Conservation (phyloP, 441 rosid genomes). For the Erodium chrysanthum region DNA sequence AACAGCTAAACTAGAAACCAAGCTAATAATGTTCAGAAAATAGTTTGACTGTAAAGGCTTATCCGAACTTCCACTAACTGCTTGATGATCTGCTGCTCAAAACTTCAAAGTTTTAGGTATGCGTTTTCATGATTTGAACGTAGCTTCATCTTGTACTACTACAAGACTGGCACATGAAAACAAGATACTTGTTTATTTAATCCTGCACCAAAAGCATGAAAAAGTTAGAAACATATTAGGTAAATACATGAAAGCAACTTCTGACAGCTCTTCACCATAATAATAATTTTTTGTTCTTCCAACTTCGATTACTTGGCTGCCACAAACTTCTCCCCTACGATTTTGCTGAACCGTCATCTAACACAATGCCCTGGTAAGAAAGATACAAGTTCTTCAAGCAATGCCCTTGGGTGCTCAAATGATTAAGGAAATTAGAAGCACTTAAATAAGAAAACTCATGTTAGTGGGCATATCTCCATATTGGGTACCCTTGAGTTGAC, state of each 20-base stretch:
- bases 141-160: slow-evolving; percentile 39
- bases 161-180: slow-evolving; percentile 36
- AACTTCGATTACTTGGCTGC: slow-evolving; percentile 89
- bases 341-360: slow-evolving; percentile 28
- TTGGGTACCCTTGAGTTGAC: too few species aligned
- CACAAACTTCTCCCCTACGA: slow-evolving; percentile 52
- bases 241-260: neutral
- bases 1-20: slow-evolving; percentile 52
- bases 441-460: neutral
- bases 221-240: slow-evolving; percentile 24
- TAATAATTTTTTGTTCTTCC: neutral
- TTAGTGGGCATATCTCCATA: neutral
- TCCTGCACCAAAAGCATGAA: slow-evolving; percentile 46
- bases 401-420: neutral
- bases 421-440: neutral
- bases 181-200: slow-evolving; percentile 27
- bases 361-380: slow-evolving; percentile 49
- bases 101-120: slow-evolving; percentile 28
- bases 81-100: slow-evolving; percentile 69
- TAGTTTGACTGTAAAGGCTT: slow-evolving; percentile 63
- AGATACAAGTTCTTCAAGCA: neutral
- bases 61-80: slow-evolving; percentile 66
- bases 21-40: slow-evolving; percentile 66
- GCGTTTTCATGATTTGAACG: slow-evolving; percentile 27
- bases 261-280: neutral